Evolutionary conservation across 495 filamentous ascomycete species (phyloP), one percentile per base, ranked within the genome.

Genomic region (Aspergillus cavernicola): DNA sequence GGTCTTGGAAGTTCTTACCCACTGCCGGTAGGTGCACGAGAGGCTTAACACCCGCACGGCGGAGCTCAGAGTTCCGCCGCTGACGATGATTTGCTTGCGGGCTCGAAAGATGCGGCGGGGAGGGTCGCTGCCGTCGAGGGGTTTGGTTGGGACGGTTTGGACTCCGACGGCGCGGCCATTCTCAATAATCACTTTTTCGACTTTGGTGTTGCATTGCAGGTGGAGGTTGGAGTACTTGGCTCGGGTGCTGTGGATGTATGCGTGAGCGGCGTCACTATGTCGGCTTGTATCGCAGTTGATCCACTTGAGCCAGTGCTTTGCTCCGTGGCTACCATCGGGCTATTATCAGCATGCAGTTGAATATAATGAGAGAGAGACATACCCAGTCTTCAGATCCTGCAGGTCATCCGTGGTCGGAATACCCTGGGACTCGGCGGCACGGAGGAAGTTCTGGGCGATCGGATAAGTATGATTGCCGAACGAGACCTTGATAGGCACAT

Each of bases 401-500:
- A 87, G 64, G 59, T 88, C 85, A 67, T 87, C 85, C 10, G 82
- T 83, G n/a, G 77, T 72, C 0, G 88, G 88, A 54, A 91, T 88
- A 26, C 81, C 87, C 59, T 90, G 87, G 11, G 83, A 84, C 60
- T 91, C 88, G 6, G 79, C 78, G 13, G 88, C 88, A 22, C 86
- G 79, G 29, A 92, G 75, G 71, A 92, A 92, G 69, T 92, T 87
- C 53, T 90, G 80, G 74, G 80, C 84, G 65, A 87, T 79, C 2
- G 83, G 84, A 52, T 87, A 87, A 15, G 79, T 81, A 41, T 89
- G 82, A 56, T 87, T 90, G 32, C 88, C 88, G 55, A 90, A 90
- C 0, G 87, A 90, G 24, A 91, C 89, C 65, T 91, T 90, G 70
- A 93, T 91, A 1, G 89, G 88, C 0, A 88, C 88, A 4, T 88